Base-by-base conservation (phyloP, 2,329 filamentous ascomycete species). In the Penicillium sp. region DNA sequence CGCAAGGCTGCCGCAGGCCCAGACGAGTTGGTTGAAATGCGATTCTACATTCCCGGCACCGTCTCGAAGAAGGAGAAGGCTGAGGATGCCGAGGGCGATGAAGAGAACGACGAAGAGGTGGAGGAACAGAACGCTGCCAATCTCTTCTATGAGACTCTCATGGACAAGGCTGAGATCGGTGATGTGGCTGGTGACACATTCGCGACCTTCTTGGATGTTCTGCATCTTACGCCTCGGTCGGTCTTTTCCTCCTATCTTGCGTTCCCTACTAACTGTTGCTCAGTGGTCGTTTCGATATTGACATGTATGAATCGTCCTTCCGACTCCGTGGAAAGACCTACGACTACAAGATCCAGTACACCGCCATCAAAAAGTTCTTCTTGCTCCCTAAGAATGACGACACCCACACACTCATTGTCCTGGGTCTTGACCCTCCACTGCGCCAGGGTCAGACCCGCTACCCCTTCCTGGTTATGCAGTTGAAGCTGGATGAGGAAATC, bases 281-380 rank as follows among this genome's bases (percentile, higher is more conserved):
- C 77, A 93, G 95, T 90, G 96, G 95, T 75, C 93, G 95, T 65
- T 99, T 99, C 83, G 95, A 98, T 75, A 96, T 99, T 79, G 95
- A 99, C 76, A 96, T 99, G 90, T 99, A 99, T 84, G 95, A 98
- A 76, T 89, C 87, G 16, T 98, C 95, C 2, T 98, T 99, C 84
- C 90, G 95, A 61, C 84, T 99, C 60, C 93, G 95, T 64, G 95
- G 95, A 70, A 99, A 99, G 80, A 99, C 95, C 24, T 99, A 99
- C 81, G 96, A 99, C 80, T 99, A 99, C 86, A 99, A 99, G 84
- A 98, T 99, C 64, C 92, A 97, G 75, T 99, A 97, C 77, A 91
- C 97, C 56, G 87, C 89, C 49, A 92, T 98, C 79, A 99, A 99
- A 82, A 98, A 98, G 75, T 98, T 98, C 74, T 97, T 99, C 87